Conservation (phyloP, 1,139 yeast species). For the Hyphopichia pseudoburtonii region DNA sequence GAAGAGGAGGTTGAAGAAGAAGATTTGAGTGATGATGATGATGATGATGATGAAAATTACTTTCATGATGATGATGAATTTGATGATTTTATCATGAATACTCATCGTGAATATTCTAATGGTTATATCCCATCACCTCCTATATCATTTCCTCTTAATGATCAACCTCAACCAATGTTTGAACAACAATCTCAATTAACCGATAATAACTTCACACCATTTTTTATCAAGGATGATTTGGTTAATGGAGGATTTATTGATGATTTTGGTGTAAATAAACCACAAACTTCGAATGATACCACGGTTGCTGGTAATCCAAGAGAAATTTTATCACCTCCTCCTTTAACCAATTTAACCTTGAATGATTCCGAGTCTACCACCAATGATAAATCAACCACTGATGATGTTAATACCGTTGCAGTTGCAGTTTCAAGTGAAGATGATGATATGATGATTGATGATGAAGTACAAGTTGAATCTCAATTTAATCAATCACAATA, state of each 20-base stretch:
- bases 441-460: slow-evolving; percentile 3
- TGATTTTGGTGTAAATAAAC: slow-evolving; percentile 7
- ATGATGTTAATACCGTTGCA: no score
- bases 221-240: slow-evolving; percentile 4
- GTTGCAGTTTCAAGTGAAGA: neutral
- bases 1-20: slow-evolving; percentile 39
- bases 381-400: neutral
- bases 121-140: neutral
- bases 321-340: slow-evolving; percentile 1
- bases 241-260: slow-evolving; percentile 12
- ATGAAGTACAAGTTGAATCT: slow-evolving; percentile 1
- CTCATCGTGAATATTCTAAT: neutral
- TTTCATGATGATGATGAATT: slow-evolving; percentile 41
- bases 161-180: slow-evolving; percentile 1
- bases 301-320: neutral
- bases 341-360: neutral
- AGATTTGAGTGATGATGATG: slow-evolving; percentile 38
- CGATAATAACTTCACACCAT: slow-evolving; percentile 5
- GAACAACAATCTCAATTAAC: neutral
- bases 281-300: neutral
- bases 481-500: neutral
- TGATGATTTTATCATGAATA: slow-evolving; percentile 30
- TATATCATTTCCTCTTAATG: slow-evolving; percentile 1
- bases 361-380: neutral
- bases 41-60: slow-evolving; percentile 38